Conservation (phyloP, 164 flowering plant genomes). For the Piper longum region DNA sequence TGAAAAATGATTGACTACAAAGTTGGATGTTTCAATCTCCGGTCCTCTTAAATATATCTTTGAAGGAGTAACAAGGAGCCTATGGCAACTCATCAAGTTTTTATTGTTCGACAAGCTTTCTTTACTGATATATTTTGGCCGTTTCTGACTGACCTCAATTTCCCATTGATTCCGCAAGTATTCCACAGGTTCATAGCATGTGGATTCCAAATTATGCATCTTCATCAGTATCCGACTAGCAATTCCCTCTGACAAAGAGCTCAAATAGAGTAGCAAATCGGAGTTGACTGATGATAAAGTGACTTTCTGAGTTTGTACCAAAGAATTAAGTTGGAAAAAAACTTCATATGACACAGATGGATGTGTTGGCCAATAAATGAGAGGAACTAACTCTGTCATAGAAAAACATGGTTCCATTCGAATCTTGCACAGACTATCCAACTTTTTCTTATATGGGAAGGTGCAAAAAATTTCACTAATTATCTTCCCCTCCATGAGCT, state of each 20-base stretch:
- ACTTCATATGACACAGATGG: slow-evolving; percentile 47
- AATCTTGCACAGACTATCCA: slow-evolving; percentile 18
- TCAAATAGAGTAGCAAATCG: slow-evolving; percentile 39
- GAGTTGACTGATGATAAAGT: slow-evolving; percentile 33
- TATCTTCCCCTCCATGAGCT: slow-evolving; percentile 26
- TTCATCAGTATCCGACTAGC: slow-evolving; percentile 43
- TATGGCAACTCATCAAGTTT: slow-evolving; percentile 64
- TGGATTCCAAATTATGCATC: slow-evolving; percentile 43
- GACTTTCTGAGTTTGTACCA: slow-evolving; percentile 66
- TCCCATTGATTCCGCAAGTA: slow-evolving; percentile 28
- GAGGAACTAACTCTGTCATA: slow-evolving; percentile 50
- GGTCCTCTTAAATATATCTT: slow-evolving; percentile 87
- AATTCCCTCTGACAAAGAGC: slow-evolving; percentile 23
- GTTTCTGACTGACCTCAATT: slow-evolving; percentile 12
- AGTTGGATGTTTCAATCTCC: slow-evolving; percentile 76
- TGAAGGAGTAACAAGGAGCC: slow-evolving; percentile 71
- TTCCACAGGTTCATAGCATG: slow-evolving; percentile 51
- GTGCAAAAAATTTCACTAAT: slow-evolving; percentile 26
- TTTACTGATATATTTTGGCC: slow-evolving; percentile 14
- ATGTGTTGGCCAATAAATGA: slow-evolving; percentile 27
- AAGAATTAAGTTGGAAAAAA: slow-evolving; percentile 73
- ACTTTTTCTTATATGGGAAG: slow-evolving; percentile 39
- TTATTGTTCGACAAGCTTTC: slow-evolving; percentile 3
- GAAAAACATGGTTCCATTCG: slow-evolving; percentile 23
- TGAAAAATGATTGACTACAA: slow-evolving; percentile 66